These are phyloP conservation scores for Alliaria petiolata DNA, from an alignment of 345 rosid species.

Conservation along the genomic window DNA sequence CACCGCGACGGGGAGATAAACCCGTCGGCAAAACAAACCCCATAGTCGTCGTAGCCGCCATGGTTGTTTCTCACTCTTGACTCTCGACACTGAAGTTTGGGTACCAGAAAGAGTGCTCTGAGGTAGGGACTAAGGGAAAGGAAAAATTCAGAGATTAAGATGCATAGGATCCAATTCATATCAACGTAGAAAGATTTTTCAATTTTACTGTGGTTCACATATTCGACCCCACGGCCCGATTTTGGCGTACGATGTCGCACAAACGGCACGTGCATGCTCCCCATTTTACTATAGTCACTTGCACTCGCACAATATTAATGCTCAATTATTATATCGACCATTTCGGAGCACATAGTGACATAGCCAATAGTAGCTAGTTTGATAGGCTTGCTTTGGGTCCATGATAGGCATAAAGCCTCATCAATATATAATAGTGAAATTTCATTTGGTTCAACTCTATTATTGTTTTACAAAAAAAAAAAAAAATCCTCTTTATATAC, in stretches of 20 bases:
- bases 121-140: not conserved
- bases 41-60: conserved; percentile 32
- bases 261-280: no score
- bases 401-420: not conserved
- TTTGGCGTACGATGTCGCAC: conserved; percentile 24
- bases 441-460: not conserved
- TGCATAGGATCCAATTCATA: no score
- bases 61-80: not conserved
- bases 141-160: no score
- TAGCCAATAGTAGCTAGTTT: conserved; percentile 16
- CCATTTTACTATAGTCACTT: no score
- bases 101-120: not conserved
- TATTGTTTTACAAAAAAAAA: not conserved
- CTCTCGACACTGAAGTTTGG: not conserved
- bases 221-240: conserved; percentile 27
- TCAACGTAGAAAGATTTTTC: not conserved
- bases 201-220: conserved; percentile 16
- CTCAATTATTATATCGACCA: conserved; percentile 20
- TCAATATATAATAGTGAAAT: not conserved
- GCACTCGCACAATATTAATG: no score
- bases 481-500: no score
- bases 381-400: not conserved
- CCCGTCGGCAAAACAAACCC: conserved; percentile 15
- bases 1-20: conserved; percentile 28
- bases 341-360: not conserved